phyloP scores from a whole-genome alignment of 1,139 yeast genomes.

The Lodderomyces orthopsilosis region DNA sequence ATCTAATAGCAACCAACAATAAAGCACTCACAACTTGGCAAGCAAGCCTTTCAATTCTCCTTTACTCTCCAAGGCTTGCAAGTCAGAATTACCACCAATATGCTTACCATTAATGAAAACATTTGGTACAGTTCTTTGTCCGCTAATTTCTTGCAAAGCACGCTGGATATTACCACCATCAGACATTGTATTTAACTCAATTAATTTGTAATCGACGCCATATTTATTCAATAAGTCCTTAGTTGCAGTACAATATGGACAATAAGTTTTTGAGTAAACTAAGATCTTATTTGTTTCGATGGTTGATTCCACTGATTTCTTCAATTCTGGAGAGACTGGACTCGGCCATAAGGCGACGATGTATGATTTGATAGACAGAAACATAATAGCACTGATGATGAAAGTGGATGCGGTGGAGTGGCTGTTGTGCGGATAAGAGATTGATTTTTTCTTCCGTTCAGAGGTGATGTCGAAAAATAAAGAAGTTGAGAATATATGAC shows the following conservation, averaged over 20 bases:
- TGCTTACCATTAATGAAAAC: slow-evolving; percentile 79
- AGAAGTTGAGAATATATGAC: not conserved
- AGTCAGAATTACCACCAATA: slow-evolving; percentile 86
- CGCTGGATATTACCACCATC: slow-evolving; percentile 51
- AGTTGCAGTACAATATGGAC: slow-evolving; percentile 28
- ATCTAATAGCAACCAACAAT: not conserved
- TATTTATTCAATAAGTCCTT: slow-evolving; percentile 19
- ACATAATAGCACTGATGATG: too few relatives aligned
- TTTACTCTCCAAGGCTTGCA: slow-evolving; percentile 50
- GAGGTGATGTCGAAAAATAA: not conserved
- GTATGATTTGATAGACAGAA: not conserved
- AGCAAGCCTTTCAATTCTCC: slow-evolving; percentile 17
- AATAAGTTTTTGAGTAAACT: slow-evolving; percentile 21
- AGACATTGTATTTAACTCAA: slow-evolving; percentile 22
- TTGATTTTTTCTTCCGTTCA: not conserved
- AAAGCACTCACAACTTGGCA: slow-evolving; percentile 3
- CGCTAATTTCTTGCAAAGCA: slow-evolving; percentile 66
- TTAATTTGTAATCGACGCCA: slow-evolving; percentile 16
- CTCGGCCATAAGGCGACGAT: slow-evolving; percentile 3
- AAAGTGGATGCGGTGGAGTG: too few relatives aligned
- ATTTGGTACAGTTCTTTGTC: slow-evolving; percentile 88
- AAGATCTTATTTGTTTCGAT: slow-evolving; percentile 21
- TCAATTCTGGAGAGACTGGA: slow-evolving; percentile 19
- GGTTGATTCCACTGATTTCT: slow-evolving; percentile 18
- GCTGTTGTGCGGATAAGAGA: not conserved